Evolutionary conservation across 2,329 filamentous ascomycete genomes (phyloP), one percentile per base, ranked within the genome.

Genomic region (Verticillium klebahnii): DNA sequence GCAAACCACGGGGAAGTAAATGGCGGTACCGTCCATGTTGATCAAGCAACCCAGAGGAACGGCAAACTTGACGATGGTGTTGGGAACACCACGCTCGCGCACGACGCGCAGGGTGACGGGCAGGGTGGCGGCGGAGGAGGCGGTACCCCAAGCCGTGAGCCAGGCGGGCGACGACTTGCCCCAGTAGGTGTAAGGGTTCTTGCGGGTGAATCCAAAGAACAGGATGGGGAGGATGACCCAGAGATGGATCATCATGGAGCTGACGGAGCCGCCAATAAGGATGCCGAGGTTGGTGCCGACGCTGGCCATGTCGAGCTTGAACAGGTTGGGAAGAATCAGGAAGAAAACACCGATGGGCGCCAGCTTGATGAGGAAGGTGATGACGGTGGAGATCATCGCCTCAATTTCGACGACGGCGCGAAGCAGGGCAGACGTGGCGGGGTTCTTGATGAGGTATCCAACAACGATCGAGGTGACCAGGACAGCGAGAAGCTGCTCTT

Each of bases 21-120:
- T 84, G 39, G 81, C 81, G 2, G 82, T 84, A n/a, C 76, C 80
- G 61, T 82, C 80, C 80, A 82, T 82, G 69, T 82, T 82, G 54
- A 83, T 75, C 56, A 82, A 63, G 39, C 76, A 79, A 3, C 81
- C 82, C 0, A 84, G 72, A 0, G 82, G 82, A 14, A 79, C 73
- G 2, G 71, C 61, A 60, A 84, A 84, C 55, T 82, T 78, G 63
- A 71, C 71, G 2, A 84, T 66, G 7, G 74, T 78, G 25, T 75
- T 67, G 0, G 82, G 78, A 54, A 59, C 58, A 0, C 76, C 75
- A 4, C 74, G 73, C 15, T 71, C 76, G 9, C 74, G 67, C 6
- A 75, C 72, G 19, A 74, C 77, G 15, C 74, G 72, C 57, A 84
- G 74, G 2, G 81, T 82, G 15, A 84, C 76, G 0, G 82, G 77